phyloP scores from a whole-genome alignment of 2,329 filamentous ascomycete species.

The Ophiostoma triangulosporum region DNA sequence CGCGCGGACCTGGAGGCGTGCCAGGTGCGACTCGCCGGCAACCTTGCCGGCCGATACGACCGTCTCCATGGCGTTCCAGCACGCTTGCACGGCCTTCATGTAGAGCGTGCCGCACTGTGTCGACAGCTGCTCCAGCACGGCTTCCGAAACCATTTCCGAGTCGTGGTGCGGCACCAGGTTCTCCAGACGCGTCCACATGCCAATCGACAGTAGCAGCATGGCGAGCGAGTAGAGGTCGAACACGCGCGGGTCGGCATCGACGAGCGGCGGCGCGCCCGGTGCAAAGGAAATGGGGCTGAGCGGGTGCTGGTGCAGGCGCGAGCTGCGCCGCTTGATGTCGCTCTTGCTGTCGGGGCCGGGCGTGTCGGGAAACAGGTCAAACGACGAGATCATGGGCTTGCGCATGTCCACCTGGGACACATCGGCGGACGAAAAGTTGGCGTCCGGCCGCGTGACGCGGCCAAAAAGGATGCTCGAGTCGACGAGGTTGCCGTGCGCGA shows the following conservation, averaged over 20 bases:
- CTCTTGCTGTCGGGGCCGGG: constrained; percentile 21
- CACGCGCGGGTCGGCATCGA: constrained; percentile 41
- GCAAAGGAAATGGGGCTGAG: constrained; percentile 41
- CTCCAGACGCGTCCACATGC: constrained; percentile 58
- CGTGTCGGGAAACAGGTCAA: constrained; percentile 54
- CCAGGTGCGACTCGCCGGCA: constrained; percentile 38
- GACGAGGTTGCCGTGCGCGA: constrained; percentile 57
- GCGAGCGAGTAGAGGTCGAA: constrained; percentile 62
- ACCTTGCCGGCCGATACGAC: constrained; percentile 29
- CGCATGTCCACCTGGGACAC: constrained; percentile 43
- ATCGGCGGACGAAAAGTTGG: constrained; percentile 17
- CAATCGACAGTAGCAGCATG: constrained; percentile 60
- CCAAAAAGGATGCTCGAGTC: constrained; percentile 57
- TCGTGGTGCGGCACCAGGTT: constrained; percentile 32
- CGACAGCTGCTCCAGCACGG: constrained; percentile 48
- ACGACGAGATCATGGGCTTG: constrained; percentile 57
- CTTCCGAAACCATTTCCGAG: constrained; percentile 42
- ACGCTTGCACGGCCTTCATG: constrained; percentile 59
- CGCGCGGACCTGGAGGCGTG: constrained; percentile 38
- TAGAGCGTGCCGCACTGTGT: constrained; percentile 61
- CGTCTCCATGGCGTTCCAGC: constrained; percentile 56
- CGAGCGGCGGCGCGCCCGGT: constrained; percentile 27
- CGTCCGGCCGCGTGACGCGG: constrained; percentile 21
- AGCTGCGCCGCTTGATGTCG: constrained; percentile 17
- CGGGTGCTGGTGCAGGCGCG: constrained; percentile 50